Evolutionary conservation across 2,329 filamentous ascomycete genomes (phyloP).

Genomic region (Phaeosphaeriaceae sp.): DNA sequence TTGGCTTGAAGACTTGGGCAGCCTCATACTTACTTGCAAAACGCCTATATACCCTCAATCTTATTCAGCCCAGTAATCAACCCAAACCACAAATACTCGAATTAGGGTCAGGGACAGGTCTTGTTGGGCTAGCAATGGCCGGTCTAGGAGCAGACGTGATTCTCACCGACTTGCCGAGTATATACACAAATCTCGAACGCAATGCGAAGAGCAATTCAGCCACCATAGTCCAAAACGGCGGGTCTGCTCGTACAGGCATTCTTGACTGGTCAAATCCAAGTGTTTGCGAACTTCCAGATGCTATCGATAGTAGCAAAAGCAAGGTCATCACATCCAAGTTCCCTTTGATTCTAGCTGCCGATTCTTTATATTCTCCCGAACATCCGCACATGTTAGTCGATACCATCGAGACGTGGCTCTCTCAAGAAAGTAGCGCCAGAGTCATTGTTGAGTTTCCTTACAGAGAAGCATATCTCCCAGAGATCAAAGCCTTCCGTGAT

Average conservation of each 20-base stretch:
- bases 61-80: conserved; percentile 8
- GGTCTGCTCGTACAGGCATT: conserved; percentile 65
- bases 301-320: conserved; percentile 5
- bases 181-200: conserved; percentile 77
- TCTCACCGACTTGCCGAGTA: conserved; percentile 84
- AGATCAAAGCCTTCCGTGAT: conserved; percentile 68
- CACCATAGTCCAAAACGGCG: conserved; percentile 62
- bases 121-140: conserved; percentile 87
- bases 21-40: conserved; percentile 85
- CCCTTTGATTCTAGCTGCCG: conserved; percentile 77
- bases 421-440: conserved; percentile 61
- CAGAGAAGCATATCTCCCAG: conserved; percentile 70
- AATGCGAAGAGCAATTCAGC: conserved; percentile 72
- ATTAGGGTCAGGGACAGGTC: conserved; percentile 86
- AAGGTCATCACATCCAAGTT: conserved; percentile 40
- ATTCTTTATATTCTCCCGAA: conserved; percentile 83
- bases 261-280: conserved; percentile 76
- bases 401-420: conserved; percentile 73
- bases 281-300: conserved; percentile 43
- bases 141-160: conserved; percentile 71
- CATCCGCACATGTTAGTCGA: conserved; percentile 78
- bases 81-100: conserved; percentile 64
- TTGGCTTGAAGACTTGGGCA: conserved; percentile 95
- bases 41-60: conserved; percentile 60
- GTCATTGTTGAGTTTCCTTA: conserved; percentile 83